Percentiles rank a stretch among this genome's conserved stretches.
Conservation (phyloP, 2,329 filamentous ascomycete species). For the Colletotrichum australisinense region DNA sequence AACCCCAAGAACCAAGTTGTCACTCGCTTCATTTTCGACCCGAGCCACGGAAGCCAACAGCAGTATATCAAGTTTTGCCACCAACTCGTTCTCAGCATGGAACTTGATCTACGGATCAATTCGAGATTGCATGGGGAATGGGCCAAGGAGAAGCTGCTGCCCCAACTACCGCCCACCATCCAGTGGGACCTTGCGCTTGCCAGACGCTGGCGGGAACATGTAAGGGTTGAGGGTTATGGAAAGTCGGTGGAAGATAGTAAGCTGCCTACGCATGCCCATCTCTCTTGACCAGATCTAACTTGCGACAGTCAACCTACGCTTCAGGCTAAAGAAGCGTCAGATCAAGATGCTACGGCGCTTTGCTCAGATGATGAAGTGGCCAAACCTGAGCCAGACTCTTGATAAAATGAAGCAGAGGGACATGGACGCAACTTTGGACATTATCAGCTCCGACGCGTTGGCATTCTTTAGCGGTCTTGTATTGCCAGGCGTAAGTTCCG, state of each 20-base stretch:
- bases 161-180: slow-evolving; percentile 75
- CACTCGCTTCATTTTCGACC: slow-evolving; percentile 77
- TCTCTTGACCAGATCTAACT: neutral
- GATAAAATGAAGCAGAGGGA: slow-evolving; percentile 71
- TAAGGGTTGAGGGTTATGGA: slow-evolving; percentile 73
- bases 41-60: slow-evolving; percentile 63
- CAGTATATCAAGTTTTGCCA: slow-evolving; percentile 78
- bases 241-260: slow-evolving; percentile 62
- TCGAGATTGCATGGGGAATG: slow-evolving; percentile 69
- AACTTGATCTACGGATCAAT: slow-evolving; percentile 78
- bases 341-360: slow-evolving; percentile 77
- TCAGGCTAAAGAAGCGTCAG: slow-evolving; percentile 74
- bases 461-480: slow-evolving; percentile 82
- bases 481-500: slow-evolving; percentile 70
- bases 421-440: slow-evolving; percentile 66
- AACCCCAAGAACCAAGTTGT: slow-evolving; percentile 77
- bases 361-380: slow-evolving; percentile 81
- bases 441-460: slow-evolving; percentile 77
- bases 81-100: slow-evolving; percentile 78
- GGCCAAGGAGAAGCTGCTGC: slow-evolving; percentile 72
- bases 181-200: slow-evolving; percentile 81
- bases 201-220: slow-evolving; percentile 77
- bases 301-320: slow-evolving; percentile 68
- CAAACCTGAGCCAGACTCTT: slow-evolving; percentile 74
- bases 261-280: slow-evolving; percentile 35